Percentiles rank a stretch among this genome's conserved stretches.
Evolutionary conservation across 345 rosid genomes (phyloP).

Genomic region (Firmiana major): DNA sequence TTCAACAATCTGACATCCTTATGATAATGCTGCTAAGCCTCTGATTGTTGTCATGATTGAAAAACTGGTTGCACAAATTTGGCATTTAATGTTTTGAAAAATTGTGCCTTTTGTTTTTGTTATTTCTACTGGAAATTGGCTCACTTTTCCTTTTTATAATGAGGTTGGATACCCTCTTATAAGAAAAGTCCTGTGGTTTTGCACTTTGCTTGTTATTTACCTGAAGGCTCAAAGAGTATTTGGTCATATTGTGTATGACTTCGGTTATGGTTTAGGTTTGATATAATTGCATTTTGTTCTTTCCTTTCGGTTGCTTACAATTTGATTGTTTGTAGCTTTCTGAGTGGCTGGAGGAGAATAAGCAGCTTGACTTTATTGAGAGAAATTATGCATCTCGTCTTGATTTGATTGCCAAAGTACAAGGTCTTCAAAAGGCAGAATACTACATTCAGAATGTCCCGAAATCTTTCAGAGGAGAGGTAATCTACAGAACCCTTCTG

Average conservation of each 20-base stretch:
- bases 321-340: slow-evolving; percentile 51
- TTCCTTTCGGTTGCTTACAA: neutral
- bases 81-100: neutral
- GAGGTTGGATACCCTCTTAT: neutral
- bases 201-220: neutral
- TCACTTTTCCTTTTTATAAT: neutral
- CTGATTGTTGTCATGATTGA: neutral
- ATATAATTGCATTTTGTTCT: neutral
- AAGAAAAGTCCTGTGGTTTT: neutral
- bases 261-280: neutral
- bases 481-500: slow-evolving; percentile 66
- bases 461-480: slow-evolving; percentile 61
- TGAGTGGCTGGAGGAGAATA: slow-evolving; percentile 79
- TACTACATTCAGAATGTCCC: slow-evolving; percentile 61
- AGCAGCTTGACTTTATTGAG: slow-evolving; percentile 53
- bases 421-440: slow-evolving; percentile 68
- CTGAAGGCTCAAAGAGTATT: neutral
- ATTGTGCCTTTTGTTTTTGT: neutral
- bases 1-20: too few species aligned
- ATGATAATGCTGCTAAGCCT: neutral
- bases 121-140: neutral
- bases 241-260: neutral
- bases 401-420: slow-evolving; percentile 71
- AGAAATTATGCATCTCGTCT: slow-evolving; percentile 82
- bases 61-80: slow-evolving; percentile 1